phyloP scores from a whole-genome alignment of 2,329 filamentous ascomycete genomes.

The Byssoonygena ceratinophila region DNA sequence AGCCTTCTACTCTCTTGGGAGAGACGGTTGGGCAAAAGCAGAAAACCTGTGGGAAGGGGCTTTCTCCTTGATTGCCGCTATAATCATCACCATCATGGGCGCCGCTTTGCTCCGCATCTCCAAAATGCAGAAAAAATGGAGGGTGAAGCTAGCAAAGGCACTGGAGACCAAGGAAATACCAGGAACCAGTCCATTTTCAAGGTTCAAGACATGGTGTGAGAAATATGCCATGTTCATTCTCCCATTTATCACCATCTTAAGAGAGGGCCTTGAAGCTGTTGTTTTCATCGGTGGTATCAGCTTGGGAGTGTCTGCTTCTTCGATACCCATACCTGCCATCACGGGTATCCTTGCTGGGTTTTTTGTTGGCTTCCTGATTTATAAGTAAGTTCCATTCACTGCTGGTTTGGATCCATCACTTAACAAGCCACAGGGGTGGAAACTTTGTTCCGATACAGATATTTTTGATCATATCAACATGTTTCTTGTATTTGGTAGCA shows the following conservation, averaged over 20 bases:
- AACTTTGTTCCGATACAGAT: constrained; percentile 13
- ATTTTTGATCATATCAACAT: constrained; percentile 13
- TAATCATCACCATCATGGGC: constrained; percentile 14
- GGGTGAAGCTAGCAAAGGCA: constrained; percentile 6
- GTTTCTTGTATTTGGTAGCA: constrained; percentile 13
- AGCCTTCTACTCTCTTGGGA: constrained; percentile 13
- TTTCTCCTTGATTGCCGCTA: constrained; percentile 11
- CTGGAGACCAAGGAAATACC: constrained; percentile 4
- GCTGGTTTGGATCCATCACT: not conserved
- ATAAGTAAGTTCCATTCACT: constrained; percentile 9
- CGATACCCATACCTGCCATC: constrained; percentile 13
- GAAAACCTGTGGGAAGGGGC: constrained; percentile 13
- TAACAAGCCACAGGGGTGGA: constrained; percentile 7
- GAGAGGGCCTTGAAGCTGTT: constrained; percentile 12
- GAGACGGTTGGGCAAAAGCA: constrained; percentile 11
- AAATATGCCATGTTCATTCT: constrained; percentile 13
- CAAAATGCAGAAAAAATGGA: constrained; percentile 13
- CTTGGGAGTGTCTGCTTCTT: constrained; percentile 8
- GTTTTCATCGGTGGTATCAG: constrained; percentile 13
- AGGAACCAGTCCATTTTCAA: not conserved
- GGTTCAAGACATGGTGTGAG: constrained; percentile 12
- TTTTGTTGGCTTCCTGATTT: constrained; percentile 11
- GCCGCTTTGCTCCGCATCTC: constrained; percentile 12
- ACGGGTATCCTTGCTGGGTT: constrained; percentile 8
- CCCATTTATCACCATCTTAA: constrained; percentile 12